Evolutionary conservation across 352 stramenopile species (phyloP), one percentile per base, ranked within the genome.

Genomic region (Sclerospora graminicola): DNA sequence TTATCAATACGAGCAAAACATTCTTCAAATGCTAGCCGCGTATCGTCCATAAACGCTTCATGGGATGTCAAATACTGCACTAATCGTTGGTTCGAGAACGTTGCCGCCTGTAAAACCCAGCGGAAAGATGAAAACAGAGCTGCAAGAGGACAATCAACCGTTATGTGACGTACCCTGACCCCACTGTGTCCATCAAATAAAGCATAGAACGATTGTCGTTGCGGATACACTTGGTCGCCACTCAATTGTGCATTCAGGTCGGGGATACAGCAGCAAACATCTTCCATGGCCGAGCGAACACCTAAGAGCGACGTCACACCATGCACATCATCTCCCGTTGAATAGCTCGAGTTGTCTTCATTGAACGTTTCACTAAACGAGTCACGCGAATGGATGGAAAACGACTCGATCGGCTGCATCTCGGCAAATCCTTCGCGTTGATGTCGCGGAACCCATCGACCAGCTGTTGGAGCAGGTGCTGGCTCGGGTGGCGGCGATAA

Each of bases 101-200:
- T 75, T 7, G 81, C 81, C 33, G 81, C 81, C 76, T 91, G 36
- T 4, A 36, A 20, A 13, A 29, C 5, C 29, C 20, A 34, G 31
- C n/a, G 34, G 18, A 41, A 18, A 21, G 2, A 37, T 32, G 4
- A 39, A 10, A 5, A 55, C n/a, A 13, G 21, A 38, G n/a, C 24
- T 26, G 18, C 8, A 43, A 41, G 7, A 37, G 15, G 19, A n/a
- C 11, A 50, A 10, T 38, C 13, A n/a, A 13, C 24, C 5, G 23
- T 5, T 24, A n/a, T 39, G 14, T 0, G 20, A 60, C 66, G 23
- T 70, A 91, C 80, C 42, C 69, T 64, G 24, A 86, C 75, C 20
- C 81, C 81, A 35, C 74, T 84, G 33, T 93, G 81, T 2, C 81
- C 81, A 48, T 93, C 81, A 63, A 90, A 93, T 31, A 93, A 56